phyloP scores from a whole-genome alignment of 2,329 filamentous ascomycete species.

The Massarina eburnea region DNA sequence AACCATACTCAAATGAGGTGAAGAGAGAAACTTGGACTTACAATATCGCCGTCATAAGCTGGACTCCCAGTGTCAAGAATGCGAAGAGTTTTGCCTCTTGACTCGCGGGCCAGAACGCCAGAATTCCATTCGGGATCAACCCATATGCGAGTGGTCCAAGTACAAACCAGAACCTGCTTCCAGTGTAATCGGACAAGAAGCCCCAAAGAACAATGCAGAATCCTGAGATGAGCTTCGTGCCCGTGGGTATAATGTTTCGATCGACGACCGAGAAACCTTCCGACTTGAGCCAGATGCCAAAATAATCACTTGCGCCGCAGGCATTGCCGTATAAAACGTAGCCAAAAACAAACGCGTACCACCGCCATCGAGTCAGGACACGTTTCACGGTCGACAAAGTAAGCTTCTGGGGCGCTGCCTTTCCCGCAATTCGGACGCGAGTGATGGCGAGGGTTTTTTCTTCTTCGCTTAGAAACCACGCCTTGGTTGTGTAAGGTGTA shows the following conservation, averaged over 20 bases:
- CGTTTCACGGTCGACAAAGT: slow-evolving; percentile 20
- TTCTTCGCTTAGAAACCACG: slow-evolving; percentile 27
- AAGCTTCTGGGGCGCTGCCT: slow-evolving; percentile 25
- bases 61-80: slow-evolving; percentile 29
- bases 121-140: slow-evolving; percentile 36
- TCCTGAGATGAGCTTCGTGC: slow-evolving; percentile 7
- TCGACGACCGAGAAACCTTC: slow-evolving; percentile 13
- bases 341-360: slow-evolving; percentile 35
- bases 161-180: slow-evolving; percentile 7
- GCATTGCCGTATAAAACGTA: slow-evolving; percentile 32
- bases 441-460: slow-evolving; percentile 22
- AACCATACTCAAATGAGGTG: not conserved
- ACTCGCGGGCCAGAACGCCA: slow-evolving; percentile 25
- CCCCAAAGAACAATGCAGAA: slow-evolving; percentile 18
- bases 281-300: slow-evolving; percentile 19
- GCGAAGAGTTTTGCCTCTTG: slow-evolving; percentile 30
- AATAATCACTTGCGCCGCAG: slow-evolving; percentile 26
- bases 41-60: slow-evolving; percentile 42
- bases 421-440: slow-evolving; percentile 23
- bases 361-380: slow-evolving; percentile 20
- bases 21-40: slow-evolving; percentile 12
- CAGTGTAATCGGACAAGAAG: slow-evolving; percentile 20
- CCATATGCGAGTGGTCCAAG: slow-evolving; percentile 24
- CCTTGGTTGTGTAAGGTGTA: slow-evolving; percentile 26
- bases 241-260: slow-evolving; percentile 17